Evolutionary conservation across 2,329 filamentous ascomycete species (phyloP), one percentile per base, ranked within the genome.

Genomic region (Alternaria sp.): DNA sequence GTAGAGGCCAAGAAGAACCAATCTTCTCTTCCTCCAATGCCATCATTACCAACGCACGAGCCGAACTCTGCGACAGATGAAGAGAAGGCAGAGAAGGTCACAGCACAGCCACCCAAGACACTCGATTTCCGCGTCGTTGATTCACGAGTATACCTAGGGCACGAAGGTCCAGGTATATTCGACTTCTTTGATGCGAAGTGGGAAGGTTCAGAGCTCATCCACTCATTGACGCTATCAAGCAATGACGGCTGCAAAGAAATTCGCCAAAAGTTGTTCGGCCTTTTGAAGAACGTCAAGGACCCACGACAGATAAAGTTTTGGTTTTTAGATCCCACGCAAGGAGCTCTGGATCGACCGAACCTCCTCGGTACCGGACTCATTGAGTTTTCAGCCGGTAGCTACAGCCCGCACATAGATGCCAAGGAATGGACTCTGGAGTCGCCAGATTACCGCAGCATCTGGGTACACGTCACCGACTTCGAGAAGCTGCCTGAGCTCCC

Each of bases 291-390:
- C 26, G 65, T 81, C 44, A 61, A 79, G 65, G 79, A 81, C 53
- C 70, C 73, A 18, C 75, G 79, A 25, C 81, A 82, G 57, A 70
- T 80, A 55, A 80, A 78, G 43, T 79, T 82, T 45, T 82, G 80
- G 80, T 77, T 80, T 49, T 21, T 82, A 23, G 75, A 80, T 47
- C 63, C 77, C 6, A 60, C 68, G 20, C 61, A 71, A 49, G 79
- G 78, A 21, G 74, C 74, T 2, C 67, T 68, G 3, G 70, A 66
- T 12, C 70, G 76, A 14, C 78, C 78, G 9, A 68, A 71, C 23
- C 61, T 80, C 30, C 64, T 75, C 7, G 67, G 72, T 21, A 76
- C 76, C 14, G 75, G 75, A 4, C 73, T 75, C 45, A 73, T 78
- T 12, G 75, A 78, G 44, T 78, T 70, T 44, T 78, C 75, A 5